Evolutionary conservation across 768 basidiomycete genomes (phyloP), one percentile per base, ranked within the genome.

Genomic region (Lactifluus subvellereus): DNA sequence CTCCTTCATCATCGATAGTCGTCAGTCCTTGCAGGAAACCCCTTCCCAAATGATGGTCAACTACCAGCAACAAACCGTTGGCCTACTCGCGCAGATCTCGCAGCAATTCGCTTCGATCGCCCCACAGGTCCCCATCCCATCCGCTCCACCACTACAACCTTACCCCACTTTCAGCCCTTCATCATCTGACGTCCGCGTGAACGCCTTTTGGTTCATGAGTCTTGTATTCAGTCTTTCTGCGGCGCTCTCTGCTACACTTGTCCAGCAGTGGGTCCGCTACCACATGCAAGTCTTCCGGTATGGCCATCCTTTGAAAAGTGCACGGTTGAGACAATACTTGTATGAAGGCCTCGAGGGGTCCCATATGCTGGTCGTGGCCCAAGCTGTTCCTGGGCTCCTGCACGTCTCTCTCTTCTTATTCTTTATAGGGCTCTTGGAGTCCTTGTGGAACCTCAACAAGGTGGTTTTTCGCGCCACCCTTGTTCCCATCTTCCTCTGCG

Each of bases 371-470:
- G 68, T 72, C 1, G 67, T 82, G 9, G 77, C 81, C 1, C 75
- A 77, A 40, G 65, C 72, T 13, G 76, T 82, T 37, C 81, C 80
- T 1, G 71, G 77, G 20, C 74, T 82, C 16, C 74, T 84, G 20
- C 81, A 83, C 61, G 68, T 79, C 6, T 79, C 81, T 1, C 72
- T 82, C n/a, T 74, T 80, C n/a, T 72, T 82, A 4, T 82, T 83
- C 70, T 77, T 84, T 69, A 73, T 77, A 35, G 78, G 80, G 37
- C 73, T 84, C 22, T 69, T 80, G 38, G 74, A 76, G 22, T 79
- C 81, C 65, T 70, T 82, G 32, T 67, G 69, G 54, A 70, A 76
- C 8, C 68, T 68, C 49, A 66, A 70, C 45, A 40, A 1, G 2
- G n/a, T 37, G 4, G 60, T 70, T 11, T 64, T 64, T 0, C 16